Conservation (phyloP, 495 filamentous ascomycete genomes). For the Annulohypoxylon moriforme region DNA sequence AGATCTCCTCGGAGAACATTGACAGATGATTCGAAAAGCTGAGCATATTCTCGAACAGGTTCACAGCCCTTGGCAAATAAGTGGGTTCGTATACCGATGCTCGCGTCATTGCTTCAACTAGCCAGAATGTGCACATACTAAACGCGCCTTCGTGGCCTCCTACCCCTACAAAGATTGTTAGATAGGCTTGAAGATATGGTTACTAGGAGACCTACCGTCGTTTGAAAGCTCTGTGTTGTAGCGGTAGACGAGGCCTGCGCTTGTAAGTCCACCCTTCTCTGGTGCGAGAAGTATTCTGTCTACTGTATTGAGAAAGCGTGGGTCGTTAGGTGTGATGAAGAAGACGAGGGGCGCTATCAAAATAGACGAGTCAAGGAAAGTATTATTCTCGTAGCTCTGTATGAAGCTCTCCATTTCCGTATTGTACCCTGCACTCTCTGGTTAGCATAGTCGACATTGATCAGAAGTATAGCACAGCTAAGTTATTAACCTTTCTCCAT, state of each 20-base stretch:
- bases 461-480: no score
- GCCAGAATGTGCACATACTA: constrained; percentile 82
- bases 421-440: constrained; percentile 63
- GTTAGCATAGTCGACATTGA: neutral
- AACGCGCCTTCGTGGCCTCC: constrained; percentile 80
- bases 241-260: constrained; percentile 75
- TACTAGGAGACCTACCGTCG: constrained; percentile 64
- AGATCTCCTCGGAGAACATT: constrained; percentile 82
- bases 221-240: constrained; percentile 73
- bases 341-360: constrained; percentile 79
- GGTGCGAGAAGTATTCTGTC: constrained; percentile 73
- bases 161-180: constrained; percentile 63
- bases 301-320: constrained; percentile 74
- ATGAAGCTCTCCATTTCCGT: constrained; percentile 71
- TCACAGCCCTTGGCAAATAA: constrained; percentile 70
- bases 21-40: constrained; percentile 76
- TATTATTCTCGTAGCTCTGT: constrained; percentile 76
- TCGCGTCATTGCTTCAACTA: constrained; percentile 78
- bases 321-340: constrained; percentile 79
- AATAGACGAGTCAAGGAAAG: constrained; percentile 75
- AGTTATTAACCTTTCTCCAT: constrained; percentile 66
- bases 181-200: neutral
- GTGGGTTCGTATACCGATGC: constrained; percentile 72
- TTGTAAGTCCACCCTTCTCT: constrained; percentile 77
- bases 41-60: constrained; percentile 79